A percentile compares a stretch with the other conserved stretches of the same genome.
Evolutionary conservation across 345 rosid genomes (phyloP).

Genomic region (Pugionium dolabratum): DNA sequence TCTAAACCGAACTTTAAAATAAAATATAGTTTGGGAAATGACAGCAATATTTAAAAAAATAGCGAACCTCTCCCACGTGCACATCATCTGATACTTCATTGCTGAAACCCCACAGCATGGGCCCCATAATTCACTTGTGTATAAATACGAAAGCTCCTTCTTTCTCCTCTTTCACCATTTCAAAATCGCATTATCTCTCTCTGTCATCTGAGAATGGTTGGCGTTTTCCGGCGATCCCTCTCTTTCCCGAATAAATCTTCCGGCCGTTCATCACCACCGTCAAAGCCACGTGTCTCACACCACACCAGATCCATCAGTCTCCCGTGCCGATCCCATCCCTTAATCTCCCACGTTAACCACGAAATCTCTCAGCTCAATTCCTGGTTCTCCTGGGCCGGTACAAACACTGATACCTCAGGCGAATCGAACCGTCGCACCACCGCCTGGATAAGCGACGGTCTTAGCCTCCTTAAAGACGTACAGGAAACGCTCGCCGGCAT

Average conservation of each 20-base stretch:
- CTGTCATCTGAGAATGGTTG: constrained; percentile 26
- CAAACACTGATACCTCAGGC: neutral
- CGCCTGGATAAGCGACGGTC: constrained; percentile 40
- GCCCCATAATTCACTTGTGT: constrained; percentile 3
- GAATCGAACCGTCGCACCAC: constrained; percentile 32
- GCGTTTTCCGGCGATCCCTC: constrained; percentile 47
- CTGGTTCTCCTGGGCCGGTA: constrained; percentile 35
- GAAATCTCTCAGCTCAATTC: constrained; percentile 45
- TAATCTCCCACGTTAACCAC: constrained; percentile 45
- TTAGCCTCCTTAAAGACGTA: constrained; percentile 40
- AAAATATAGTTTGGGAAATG: too few relatives aligned
- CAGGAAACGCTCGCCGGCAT: constrained; percentile 41
- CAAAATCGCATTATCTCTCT: constrained; percentile 12
- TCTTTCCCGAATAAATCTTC: constrained; percentile 42
- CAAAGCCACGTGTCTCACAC: constrained; percentile 44
- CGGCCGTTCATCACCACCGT: constrained; percentile 26
- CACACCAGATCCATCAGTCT: constrained; percentile 45
- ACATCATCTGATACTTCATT: constrained; percentile 32
- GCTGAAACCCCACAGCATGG: neutral
- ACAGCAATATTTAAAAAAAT: neutral
- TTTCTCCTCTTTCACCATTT: constrained; percentile 25
- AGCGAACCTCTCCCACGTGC: constrained; percentile 33
- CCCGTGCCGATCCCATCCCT: constrained; percentile 38
- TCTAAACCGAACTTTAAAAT: too few relatives aligned
- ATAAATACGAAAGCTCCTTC: constrained; percentile 8